phyloP scores from a whole-genome alignment of 75 land plant species.

The Larix kaempferi region DNA sequence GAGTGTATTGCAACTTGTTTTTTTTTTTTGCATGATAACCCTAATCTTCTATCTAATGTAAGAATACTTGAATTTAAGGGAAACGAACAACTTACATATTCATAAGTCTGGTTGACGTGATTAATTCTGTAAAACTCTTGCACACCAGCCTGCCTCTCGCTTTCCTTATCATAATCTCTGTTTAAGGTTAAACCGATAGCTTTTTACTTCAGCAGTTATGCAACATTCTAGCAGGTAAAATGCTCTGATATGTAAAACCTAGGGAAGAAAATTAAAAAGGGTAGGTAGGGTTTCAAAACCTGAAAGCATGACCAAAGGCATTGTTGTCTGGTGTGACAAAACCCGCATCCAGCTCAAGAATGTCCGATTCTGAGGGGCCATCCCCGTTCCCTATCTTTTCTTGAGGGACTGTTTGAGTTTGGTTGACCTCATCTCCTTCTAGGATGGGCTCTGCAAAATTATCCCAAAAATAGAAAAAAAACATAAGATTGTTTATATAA shows the following conservation, averaged over 20 bases:
- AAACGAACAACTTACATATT: conserved; percentile 33
- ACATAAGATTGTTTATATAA: background rate
- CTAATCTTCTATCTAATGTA: background rate
- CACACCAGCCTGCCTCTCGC: conserved; percentile 49
- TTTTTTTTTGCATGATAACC: too few relatives aligned
- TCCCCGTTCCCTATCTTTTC: too few relatives aligned
- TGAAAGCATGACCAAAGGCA: conserved; percentile 60
- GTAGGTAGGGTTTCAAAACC: conserved; percentile 18
- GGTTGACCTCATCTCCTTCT: background rate
- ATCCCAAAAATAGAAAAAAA: background rate
- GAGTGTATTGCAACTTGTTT: background rate
- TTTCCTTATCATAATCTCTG: conserved; percentile 60
- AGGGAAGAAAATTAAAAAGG: background rate
- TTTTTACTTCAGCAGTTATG: too few relatives aligned
- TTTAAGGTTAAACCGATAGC: background rate
- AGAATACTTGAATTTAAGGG: background rate
- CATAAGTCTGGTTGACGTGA: conserved; percentile 62
- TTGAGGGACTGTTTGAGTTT: background rate
- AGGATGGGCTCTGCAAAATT: background rate
- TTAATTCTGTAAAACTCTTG: conserved; percentile 64
- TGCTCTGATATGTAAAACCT: too few relatives aligned
- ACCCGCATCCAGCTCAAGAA: conserved; percentile 43
- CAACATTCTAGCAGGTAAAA: too few relatives aligned
- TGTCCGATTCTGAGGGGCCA: background rate
- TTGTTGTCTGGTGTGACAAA: conserved; percentile 58